Conservation (phyloP, 2,329 filamentous ascomycete genomes). For the Colletotrichum nymphaeae region DNA sequence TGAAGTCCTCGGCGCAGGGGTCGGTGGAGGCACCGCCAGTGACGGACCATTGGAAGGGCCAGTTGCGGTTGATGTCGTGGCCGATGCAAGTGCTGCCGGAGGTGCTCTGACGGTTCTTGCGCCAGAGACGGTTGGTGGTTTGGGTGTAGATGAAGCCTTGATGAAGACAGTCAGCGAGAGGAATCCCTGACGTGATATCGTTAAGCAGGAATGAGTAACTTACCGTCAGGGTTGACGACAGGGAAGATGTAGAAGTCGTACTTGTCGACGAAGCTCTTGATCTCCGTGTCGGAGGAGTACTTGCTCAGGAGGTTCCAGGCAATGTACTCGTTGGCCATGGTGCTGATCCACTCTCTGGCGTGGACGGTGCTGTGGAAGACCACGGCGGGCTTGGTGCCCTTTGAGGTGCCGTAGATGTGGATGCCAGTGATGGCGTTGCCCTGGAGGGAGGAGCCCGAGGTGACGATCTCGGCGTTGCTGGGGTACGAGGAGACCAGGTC, state of each 20-base stretch:
- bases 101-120: constrained; percentile 59
- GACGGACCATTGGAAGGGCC: constrained; percentile 59
- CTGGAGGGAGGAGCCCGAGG: constrained; percentile 52
- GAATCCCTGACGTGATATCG: background rate
- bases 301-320: constrained; percentile 54
- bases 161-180: background rate
- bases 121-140: constrained; percentile 63
- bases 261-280: constrained; percentile 59
- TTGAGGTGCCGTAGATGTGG: constrained; percentile 55
- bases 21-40: constrained; percentile 55
- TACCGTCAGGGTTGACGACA: constrained; percentile 64
- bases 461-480: constrained; percentile 53
- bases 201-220: background rate
- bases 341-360: constrained; percentile 63
- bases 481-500: constrained; percentile 51
- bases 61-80: constrained; percentile 63
- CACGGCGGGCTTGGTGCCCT: constrained; percentile 54
- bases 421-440: constrained; percentile 66
- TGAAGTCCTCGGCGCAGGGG: constrained; percentile 56
- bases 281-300: constrained; percentile 44
- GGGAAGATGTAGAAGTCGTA: constrained; percentile 71
- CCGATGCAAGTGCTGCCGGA: constrained; percentile 51
- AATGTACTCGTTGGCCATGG: constrained; percentile 56
- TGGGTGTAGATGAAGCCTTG: constrained; percentile 64
- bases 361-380: constrained; percentile 63